Evolutionary conservation across 2,329 filamentous ascomycete genomes (phyloP).

Genomic region (Colletotrichum tabaci): DNA sequence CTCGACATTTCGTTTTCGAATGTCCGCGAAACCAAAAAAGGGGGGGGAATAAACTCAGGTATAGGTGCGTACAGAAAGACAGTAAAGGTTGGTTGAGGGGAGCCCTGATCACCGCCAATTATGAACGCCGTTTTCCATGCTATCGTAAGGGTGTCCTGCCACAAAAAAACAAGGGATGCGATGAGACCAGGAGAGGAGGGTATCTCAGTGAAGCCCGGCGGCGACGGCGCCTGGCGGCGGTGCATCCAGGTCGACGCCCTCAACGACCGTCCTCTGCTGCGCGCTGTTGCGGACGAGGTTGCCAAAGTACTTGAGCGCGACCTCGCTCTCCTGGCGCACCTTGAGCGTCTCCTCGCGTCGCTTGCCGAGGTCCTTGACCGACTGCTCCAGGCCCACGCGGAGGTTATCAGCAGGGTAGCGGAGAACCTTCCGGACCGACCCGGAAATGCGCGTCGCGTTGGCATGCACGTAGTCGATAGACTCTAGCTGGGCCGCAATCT

Average conservation of each 20-base stretch:
- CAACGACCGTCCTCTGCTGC: slow-evolving; percentile 65
- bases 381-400: slow-evolving; percentile 85
- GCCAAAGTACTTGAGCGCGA: slow-evolving; percentile 90
- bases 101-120: slow-evolving; percentile 28
- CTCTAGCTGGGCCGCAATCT: slow-evolving; percentile 85
- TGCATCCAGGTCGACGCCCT: slow-evolving; percentile 69
- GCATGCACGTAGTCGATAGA: slow-evolving; percentile 93
- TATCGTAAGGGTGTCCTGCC: slow-evolving; percentile 39
- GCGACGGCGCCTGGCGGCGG: slow-evolving; percentile 57
- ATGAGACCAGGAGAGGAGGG: not conserved
- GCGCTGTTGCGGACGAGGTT: slow-evolving; percentile 82
- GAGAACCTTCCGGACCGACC: slow-evolving; percentile 89
- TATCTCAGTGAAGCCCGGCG: slow-evolving; percentile 35
- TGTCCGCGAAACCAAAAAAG: not conserved
- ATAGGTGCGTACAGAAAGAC: slow-evolving; percentile 23
- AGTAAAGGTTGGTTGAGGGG: slow-evolving; percentile 24
- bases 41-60: slow-evolving; percentile 35
- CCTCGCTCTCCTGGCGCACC: slow-evolving; percentile 85
- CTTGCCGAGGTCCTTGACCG: slow-evolving; percentile 84
- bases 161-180: slow-evolving; percentile 34
- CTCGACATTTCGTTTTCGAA: slow-evolving; percentile 6
- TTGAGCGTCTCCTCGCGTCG: slow-evolving; percentile 89
- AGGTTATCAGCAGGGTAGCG: slow-evolving; percentile 90
- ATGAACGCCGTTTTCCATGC: slow-evolving; percentile 41
- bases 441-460: slow-evolving; percentile 87